phyloP scores from a whole-genome alignment of 306 rosid species.

The Sophora flavescens region DNA sequence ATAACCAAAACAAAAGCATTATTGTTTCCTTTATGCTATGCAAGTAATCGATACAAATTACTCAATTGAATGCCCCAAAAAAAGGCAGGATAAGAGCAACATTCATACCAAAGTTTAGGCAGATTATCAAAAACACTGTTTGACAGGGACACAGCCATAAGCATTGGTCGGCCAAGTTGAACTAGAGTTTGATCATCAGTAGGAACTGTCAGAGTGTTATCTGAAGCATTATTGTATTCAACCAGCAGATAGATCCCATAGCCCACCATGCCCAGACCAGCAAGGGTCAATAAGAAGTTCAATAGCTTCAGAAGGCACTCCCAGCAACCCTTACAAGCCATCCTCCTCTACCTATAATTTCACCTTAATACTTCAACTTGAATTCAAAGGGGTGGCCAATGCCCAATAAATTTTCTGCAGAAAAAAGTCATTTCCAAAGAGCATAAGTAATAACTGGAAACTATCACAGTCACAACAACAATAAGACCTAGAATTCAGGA shows the following conservation, averaged over 20 bases:
- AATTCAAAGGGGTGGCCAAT: slow-evolving; percentile 48
- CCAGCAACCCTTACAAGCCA: slow-evolving; percentile 95
- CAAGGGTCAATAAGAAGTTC: slow-evolving; percentile 80
- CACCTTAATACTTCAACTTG: slow-evolving; percentile 51
- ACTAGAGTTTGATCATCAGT: slow-evolving; percentile 58
- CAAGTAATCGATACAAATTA: slow-evolving; percentile 22
- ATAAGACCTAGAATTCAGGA: not conserved
- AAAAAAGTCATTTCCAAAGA: slow-evolving; percentile 38
- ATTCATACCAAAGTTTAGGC: slow-evolving; percentile 88
- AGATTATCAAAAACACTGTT: slow-evolving; percentile 63
- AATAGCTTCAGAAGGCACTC: slow-evolving; percentile 89
- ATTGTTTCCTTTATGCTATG: not conserved
- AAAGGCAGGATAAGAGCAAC: slow-evolving; percentile 13
- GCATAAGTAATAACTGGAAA: slow-evolving; percentile 36
- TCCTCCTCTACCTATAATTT: slow-evolving; percentile 54
- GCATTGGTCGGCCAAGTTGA: slow-evolving; percentile 90
- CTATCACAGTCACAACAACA: slow-evolving; percentile 29
- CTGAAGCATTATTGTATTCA: slow-evolving; percentile 54
- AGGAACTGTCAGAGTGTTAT: slow-evolving; percentile 32
- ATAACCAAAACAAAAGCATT: slow-evolving; percentile 12
- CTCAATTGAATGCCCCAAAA: not conserved
- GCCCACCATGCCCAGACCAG: slow-evolving; percentile 93
- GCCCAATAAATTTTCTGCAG: slow-evolving; percentile 46
- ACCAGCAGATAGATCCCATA: slow-evolving; percentile 95
- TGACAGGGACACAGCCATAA: slow-evolving; percentile 70